These are phyloP conservation scores for Przewalskia tangutica DNA, from an alignment of 257 asterid species.

Conservation along the genomic window DNA sequence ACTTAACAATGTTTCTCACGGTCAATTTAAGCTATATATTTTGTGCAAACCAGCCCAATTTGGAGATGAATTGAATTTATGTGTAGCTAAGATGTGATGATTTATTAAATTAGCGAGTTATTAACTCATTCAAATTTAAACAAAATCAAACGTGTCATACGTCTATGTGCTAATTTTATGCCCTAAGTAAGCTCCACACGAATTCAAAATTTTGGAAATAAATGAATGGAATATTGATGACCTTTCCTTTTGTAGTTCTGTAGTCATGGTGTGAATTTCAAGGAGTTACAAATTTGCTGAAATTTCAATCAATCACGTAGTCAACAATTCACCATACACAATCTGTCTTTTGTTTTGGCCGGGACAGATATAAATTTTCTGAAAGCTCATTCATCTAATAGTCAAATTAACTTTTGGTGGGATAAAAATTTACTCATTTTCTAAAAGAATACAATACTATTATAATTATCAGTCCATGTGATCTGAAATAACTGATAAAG, in stretches of 20 bases:
- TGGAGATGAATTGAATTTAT: background rate
- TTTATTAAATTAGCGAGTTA: background rate
- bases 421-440: background rate
- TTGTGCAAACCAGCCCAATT: background rate
- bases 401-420: background rate
- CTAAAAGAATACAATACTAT: no score
- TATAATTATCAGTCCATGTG: no score
- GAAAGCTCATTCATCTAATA: background rate
- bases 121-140: background rate
- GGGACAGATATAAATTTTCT: background rate
- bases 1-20: background rate
- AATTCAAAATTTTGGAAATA: background rate
- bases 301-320: background rate
- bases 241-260: background rate
- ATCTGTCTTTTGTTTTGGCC: background rate
- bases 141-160: background rate
- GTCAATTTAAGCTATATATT: background rate
- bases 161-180: background rate
- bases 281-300: background rate
- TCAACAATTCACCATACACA: background rate
- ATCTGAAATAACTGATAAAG: no score
- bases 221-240: background rate
- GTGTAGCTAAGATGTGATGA: background rate
- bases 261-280: background rate
- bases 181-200: background rate